These are phyloP conservation scores for Poa pratensis DNA, from an alignment of 176 grass and related monocot species.

Conservation along the genomic window DNA sequence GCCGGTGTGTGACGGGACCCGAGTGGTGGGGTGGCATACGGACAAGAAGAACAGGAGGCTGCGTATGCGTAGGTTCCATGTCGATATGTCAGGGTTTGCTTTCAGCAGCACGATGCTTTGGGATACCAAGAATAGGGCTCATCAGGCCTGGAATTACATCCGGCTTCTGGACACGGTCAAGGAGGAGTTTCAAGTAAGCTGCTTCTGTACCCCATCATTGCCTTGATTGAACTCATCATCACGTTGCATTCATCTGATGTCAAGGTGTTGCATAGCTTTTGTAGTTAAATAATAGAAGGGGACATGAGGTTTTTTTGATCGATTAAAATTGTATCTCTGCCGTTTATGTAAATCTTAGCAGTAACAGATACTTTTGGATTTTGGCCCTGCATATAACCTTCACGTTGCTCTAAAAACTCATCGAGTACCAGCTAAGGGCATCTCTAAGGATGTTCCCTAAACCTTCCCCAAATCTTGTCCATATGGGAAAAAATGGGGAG, in stretches of 20 bases:
- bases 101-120: constrained; percentile 77
- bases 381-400: neutral
- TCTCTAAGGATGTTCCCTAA: no score
- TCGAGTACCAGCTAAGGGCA: no score
- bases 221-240: neutral
- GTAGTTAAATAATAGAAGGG: neutral
- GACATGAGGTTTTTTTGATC: neutral
- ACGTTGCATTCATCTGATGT: neutral
- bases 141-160: constrained; percentile 58
- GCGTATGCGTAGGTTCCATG: constrained; percentile 58
- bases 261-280: neutral
- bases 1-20: constrained; percentile 54
- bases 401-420: neutral
- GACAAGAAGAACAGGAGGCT: constrained; percentile 44
- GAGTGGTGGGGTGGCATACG: constrained; percentile 71
- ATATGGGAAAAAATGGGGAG: no score
- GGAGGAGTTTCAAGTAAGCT: constrained; percentile 59
- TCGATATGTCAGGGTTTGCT: constrained; percentile 64
- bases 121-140: constrained; percentile 62
- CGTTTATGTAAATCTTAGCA: no score
- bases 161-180: constrained; percentile 51
- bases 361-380: neutral
- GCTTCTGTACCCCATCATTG: neutral
- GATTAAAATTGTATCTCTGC: neutral
- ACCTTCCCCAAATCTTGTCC: no score